Percentiles rank a stretch among this genome's conserved stretches.
Evolutionary conservation across 169 alveolate species (phyloP).

Genomic region (Eimeria tenella): DNA sequence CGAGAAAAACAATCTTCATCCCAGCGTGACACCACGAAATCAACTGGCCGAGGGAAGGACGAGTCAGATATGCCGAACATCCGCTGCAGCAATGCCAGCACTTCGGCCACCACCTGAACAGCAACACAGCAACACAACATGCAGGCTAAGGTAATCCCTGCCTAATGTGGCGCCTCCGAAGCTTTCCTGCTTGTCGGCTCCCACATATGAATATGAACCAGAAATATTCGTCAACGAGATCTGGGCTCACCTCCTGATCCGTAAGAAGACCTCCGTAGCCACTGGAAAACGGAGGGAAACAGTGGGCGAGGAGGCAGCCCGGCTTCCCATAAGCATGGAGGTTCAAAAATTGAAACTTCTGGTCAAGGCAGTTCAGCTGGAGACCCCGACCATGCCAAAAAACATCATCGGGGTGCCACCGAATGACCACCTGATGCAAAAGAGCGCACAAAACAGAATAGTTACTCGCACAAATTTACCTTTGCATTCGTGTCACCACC

Average conservation of each 20-base stretch:
- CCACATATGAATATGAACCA: neutral
- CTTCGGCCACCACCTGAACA: constrained; percentile 79
- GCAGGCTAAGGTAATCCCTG: neutral
- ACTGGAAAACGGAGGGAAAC: constrained; percentile 78
- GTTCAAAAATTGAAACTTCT: constrained; percentile 77
- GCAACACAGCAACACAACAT: neutral
- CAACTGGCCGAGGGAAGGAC: constrained; percentile 75
- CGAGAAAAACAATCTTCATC: constrained; percentile 73
- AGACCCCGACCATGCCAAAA: constrained; percentile 74
- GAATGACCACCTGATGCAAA: constrained; percentile 53
- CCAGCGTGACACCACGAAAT: constrained; percentile 78
- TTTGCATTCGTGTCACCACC: no score
- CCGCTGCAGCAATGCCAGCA: constrained; percentile 76
- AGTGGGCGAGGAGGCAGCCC: constrained; percentile 79
- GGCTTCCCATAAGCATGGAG: constrained; percentile 78
- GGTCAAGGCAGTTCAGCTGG: constrained; percentile 79
- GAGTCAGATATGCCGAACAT: constrained; percentile 72
- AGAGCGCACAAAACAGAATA: no score
- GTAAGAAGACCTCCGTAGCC: constrained; percentile 79
- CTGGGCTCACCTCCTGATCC: constrained; percentile 69
- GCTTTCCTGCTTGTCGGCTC: neutral
- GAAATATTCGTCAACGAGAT: neutral
- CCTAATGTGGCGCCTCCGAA: neutral
- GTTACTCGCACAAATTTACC: no score
- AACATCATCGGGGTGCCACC: constrained; percentile 79